A percentile compares a stretch with the other conserved stretches of the same genome.
These are phyloP conservation scores for Heliocybe sulcata DNA, from an alignment of 1,284 basidiomycete genomes.

Conservation along the genomic window DNA sequence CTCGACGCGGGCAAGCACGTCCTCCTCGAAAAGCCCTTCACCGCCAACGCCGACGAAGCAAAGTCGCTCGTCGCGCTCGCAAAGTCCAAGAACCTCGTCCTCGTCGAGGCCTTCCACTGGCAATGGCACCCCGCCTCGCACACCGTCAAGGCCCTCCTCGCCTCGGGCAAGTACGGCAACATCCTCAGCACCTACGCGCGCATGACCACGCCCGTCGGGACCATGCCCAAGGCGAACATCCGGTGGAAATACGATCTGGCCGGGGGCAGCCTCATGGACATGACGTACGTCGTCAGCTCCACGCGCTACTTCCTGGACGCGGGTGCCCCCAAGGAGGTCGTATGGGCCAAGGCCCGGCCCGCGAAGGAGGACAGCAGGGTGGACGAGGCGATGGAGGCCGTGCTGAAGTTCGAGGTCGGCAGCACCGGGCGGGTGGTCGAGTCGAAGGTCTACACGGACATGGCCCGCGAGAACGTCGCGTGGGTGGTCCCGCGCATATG, in stretches of 20 bases:
- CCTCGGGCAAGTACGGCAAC: background rate
- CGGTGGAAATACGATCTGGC: slow-evolving; percentile 2
- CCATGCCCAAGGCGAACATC: slow-evolving; percentile 1
- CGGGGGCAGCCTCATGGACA: slow-evolving; percentile 10
- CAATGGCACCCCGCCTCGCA: slow-evolving; percentile 1
- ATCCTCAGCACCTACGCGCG: background rate
- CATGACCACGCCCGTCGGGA: slow-evolving; percentile 2
- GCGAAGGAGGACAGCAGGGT: slow-evolving; percentile 10
- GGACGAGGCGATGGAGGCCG: slow-evolving; percentile 15
- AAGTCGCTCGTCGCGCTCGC: background rate
- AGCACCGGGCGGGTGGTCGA: background rate
- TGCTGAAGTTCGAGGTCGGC: slow-evolving; percentile 8
- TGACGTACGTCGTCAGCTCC: slow-evolving; percentile 14
- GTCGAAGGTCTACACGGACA: slow-evolving; percentile 5
- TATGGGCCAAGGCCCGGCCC: slow-evolving; percentile 10
- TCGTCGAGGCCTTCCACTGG: slow-evolving; percentile 5
- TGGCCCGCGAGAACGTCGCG: slow-evolving; percentile 11
- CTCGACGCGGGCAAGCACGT: slow-evolving; percentile 24
- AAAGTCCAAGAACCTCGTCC: background rate
- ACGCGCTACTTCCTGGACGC: slow-evolving; percentile 13
- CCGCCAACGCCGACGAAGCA: slow-evolving; percentile 2
- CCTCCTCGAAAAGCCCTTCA: slow-evolving; percentile 22
- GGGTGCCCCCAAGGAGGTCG: slow-evolving; percentile 10
- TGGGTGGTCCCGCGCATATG: slow-evolving; percentile 11
- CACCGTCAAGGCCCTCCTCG: background rate